Conservation (phyloP, 2,329 filamentous ascomycete genomes). For the Diplocarpon mali region DNA sequence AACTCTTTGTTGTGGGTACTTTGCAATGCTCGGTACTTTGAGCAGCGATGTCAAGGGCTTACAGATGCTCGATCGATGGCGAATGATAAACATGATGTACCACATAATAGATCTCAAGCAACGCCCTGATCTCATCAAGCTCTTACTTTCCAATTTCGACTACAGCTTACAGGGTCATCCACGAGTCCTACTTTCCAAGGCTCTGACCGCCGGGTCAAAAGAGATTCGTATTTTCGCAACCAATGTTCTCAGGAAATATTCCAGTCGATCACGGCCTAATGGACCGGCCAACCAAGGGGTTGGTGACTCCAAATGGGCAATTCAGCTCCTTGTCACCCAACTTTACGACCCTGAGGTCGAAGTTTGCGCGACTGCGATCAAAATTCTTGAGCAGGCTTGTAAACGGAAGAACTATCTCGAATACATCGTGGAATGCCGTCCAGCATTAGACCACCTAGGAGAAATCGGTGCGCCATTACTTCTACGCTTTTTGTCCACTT, state of each 20-base stretch:
- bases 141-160: slow-evolving; percentile 83
- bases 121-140: slow-evolving; percentile 81
- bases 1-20: slow-evolving; percentile 86
- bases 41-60: slow-evolving; percentile 75
- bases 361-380: slow-evolving; percentile 91
- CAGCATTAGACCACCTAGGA: slow-evolving; percentile 86
- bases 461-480: slow-evolving; percentile 93
- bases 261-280: slow-evolving; percentile 41
- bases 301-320: slow-evolving; percentile 84
- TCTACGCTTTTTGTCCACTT: slow-evolving; percentile 86
- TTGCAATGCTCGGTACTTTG: slow-evolving; percentile 79
- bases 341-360: slow-evolving; percentile 95
- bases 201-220: slow-evolving; percentile 82
- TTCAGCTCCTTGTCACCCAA: slow-evolving; percentile 92
- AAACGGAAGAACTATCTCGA: slow-evolving; percentile 85
- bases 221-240: slow-evolving; percentile 86
- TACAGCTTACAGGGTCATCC: slow-evolving; percentile 83
- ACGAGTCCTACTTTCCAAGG: slow-evolving; percentile 84
- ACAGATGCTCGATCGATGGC: slow-evolving; percentile 87
- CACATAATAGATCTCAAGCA: slow-evolving; percentile 89
- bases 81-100: slow-evolving; percentile 99
- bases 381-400: slow-evolving; percentile 94
- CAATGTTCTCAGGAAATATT: slow-evolving; percentile 77
- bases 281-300: slow-evolving; percentile 32
- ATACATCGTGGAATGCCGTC: slow-evolving; percentile 92